A percentile compares a stretch with the other conserved stretches of the same genome.
Evolutionary conservation across 164 flowering plant genomes (phyloP).

Genomic region (Nymphaea thermarum): DNA sequence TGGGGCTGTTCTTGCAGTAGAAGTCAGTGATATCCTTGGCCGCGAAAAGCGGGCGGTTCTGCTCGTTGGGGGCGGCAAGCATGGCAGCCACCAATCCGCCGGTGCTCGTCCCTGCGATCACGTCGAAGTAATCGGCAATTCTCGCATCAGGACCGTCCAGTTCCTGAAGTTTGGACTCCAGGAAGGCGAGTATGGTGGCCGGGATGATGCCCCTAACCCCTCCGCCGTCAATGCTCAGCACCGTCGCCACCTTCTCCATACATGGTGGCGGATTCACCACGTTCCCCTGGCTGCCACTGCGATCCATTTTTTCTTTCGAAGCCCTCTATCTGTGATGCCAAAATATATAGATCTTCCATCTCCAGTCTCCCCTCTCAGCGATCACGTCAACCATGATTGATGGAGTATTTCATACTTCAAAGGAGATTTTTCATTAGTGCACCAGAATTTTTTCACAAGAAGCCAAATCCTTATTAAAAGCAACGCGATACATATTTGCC

Average conservation of each 20-base stretch:
- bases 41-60: constrained; percentile 18
- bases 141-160: constrained; percentile 20
- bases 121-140: constrained; percentile 22
- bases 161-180: constrained; percentile 32
- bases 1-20: constrained; percentile 16
- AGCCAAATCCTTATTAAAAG: too few relatives aligned
- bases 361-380: too few relatives aligned
- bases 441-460: too few relatives aligned
- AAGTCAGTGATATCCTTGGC: constrained; percentile 19
- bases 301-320: too few relatives aligned
- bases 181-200: constrained; percentile 20
- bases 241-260: constrained; percentile 12
- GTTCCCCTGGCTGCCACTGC: not conserved
- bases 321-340: too few relatives aligned
- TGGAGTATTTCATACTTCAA: too few relatives aligned
- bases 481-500: too few relatives aligned
- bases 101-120: constrained; percentile 23
- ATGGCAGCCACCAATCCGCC: constrained; percentile 25
- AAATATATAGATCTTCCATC: too few relatives aligned
- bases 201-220: constrained; percentile 37
- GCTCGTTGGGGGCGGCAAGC: constrained; percentile 16
- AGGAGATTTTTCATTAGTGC: too few relatives aligned
- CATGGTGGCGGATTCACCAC: constrained; percentile 6
- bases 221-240: constrained; percentile 38
- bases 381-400: too few relatives aligned